Evolutionary conservation across 129 eudicot genomes (phyloP), one percentile per base, ranked within the genome.

Genomic region (Flaveria linearis): DNA sequence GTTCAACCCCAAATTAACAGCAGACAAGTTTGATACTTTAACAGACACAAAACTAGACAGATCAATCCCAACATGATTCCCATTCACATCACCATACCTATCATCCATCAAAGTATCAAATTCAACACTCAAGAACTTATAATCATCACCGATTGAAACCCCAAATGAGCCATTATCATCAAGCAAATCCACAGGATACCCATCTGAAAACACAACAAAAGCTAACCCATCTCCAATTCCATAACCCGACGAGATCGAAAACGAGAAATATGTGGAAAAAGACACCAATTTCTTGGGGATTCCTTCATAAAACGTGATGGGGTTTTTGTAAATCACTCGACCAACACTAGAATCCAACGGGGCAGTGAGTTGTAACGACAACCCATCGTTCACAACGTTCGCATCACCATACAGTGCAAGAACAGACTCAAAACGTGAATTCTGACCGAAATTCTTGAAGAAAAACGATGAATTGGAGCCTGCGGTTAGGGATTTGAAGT

Each of bases 371-470:
- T 85, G 81, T 50, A 93, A 23, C 6, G 87, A 84, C 9, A 72
- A 61, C 41, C 89, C 86, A 23, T 55, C 86, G 56, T 68, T 74
- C 57, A 18, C 81, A 61, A 78, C 78, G 85, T 84, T 84, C 20
- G 93, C 88, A 84, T 90, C 86, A 16, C 98, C 98, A 71, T 70
- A 87, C 15, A 91, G 78, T 49, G 82, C 80, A 74, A 93, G 58
- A 51, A 69, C 57, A 17, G 98, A 83, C 80, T 55, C 85, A 79
- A 84, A 83, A 52, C 72, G 69, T 72, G 88, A 82, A 75, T 69
- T 63, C 67, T 79, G 75, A 74, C 26, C 82, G 73, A 90, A 85
- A 73, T 74, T 74, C 71, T 83, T 79, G 85, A 84, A 84, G 70
- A 51, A 57, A 75, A 90, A 92, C 9, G 92, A 76, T 8, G 84